Evolutionary conservation across 2,329 filamentous ascomycete species (phyloP), one percentile per base, ranked within the genome.

Genomic region (Aspergillus oerlinghausenensis): DNA sequence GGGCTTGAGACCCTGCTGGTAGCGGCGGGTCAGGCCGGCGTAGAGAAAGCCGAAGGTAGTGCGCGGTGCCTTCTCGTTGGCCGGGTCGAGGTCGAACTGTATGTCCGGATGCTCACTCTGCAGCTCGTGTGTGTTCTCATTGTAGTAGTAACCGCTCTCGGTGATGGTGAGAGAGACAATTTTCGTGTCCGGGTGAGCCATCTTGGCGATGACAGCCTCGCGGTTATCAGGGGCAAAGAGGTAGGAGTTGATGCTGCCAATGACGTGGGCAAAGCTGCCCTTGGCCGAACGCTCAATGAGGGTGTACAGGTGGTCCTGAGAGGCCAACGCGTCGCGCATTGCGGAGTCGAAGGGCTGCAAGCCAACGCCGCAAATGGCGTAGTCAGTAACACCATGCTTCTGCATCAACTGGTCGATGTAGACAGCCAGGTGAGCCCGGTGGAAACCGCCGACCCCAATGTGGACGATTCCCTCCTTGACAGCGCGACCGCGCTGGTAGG

Each of bases 131-230:
- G 80, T 79, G 74, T 82, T 81, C 66, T 82, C 80, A 66, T 82
- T 81, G 74, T 82, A 82, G 73, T 80, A 82, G 77, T 82, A 82
- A 60, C 80, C 80, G 64, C 77, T 80, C 72, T 82, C 80, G 47
- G 80, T 82, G 66, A 82, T 82, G 65, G 80, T 82, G 67, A 82
- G 66, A 17, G 80, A 82, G 32, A 82, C 80, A 58, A 82, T 82
- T 65, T 75, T 78, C 11, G 80, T 82, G 64, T 82, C 79, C 0
- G 78, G 74, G 70, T 81, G 75, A 1, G 80, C 80, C 80, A 82
- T 81, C 75, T 82, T 82, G 64, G 75, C 76, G 32, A 82, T 76
- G 58, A 82, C 79, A 38, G 79, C 78, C 70, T 80, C 74, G 51
- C 77, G 75, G 67, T 81, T 64, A 62, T 81, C 80, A 4, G 80